Evolutionary conservation across 2,329 filamentous ascomycete species (phyloP).

Genomic region (Fusarium sp.): DNA sequence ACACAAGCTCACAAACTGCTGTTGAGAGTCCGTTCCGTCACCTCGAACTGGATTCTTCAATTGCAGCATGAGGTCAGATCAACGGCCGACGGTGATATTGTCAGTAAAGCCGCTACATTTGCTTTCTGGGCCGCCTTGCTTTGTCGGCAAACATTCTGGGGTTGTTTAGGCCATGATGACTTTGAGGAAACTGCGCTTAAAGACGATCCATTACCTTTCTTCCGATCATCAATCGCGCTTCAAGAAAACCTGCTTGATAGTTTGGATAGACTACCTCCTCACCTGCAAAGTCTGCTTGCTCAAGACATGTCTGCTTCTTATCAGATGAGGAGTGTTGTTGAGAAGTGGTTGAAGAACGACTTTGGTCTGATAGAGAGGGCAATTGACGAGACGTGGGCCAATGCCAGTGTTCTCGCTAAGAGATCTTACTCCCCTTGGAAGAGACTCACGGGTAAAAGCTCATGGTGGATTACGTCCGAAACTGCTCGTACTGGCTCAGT

Average conservation of each 20-base stretch:
- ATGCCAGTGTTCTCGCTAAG: neutral
- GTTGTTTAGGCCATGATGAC: neutral
- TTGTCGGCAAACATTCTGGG: slow-evolving; percentile 59
- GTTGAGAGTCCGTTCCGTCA: slow-evolving; percentile 56
- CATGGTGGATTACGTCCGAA: slow-evolving; percentile 22
- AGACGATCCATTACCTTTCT: slow-evolving; percentile 34
- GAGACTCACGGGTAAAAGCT: neutral
- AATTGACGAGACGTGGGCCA: slow-evolving; percentile 36
- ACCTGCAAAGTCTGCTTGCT: slow-evolving; percentile 29
- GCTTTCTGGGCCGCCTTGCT: slow-evolving; percentile 68
- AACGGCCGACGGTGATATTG: slow-evolving; percentile 54
- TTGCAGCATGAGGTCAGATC: slow-evolving; percentile 61
- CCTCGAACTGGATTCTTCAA: slow-evolving; percentile 62
- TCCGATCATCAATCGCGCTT: slow-evolving; percentile 46
- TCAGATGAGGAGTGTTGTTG: slow-evolving; percentile 7
- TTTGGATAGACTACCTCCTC: slow-evolving; percentile 20
- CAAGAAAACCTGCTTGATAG: slow-evolving; percentile 46
- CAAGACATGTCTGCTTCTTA: slow-evolving; percentile 40
- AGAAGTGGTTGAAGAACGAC: neutral
- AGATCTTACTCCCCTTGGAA: slow-evolving; percentile 27
- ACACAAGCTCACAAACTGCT: slow-evolving; percentile 54
- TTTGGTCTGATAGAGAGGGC: slow-evolving; percentile 47
- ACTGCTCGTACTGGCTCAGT: neutral
- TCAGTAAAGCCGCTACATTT: slow-evolving; percentile 55
- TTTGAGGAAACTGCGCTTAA: accelerated